These are phyloP conservation scores for Hebeloma cylindrosporum DNA, from an alignment of 768 basidiomycete genomes.

Conservation along the genomic window DNA sequence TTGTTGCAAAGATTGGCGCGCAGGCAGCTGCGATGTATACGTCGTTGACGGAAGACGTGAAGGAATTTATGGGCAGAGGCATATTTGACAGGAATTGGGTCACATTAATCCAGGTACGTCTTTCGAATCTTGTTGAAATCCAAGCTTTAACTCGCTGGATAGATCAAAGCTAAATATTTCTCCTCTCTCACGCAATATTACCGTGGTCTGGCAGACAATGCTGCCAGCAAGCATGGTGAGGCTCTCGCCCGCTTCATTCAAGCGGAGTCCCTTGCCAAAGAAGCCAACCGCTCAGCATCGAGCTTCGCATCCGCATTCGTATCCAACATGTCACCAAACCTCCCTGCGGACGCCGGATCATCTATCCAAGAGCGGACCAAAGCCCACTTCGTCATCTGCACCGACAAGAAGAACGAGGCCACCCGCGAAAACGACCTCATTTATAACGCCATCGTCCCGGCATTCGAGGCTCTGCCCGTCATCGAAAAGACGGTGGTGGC, in stretches of 20 bases:
- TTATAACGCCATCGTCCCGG: conserved; percentile 87
- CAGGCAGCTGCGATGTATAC: conserved; percentile 84
- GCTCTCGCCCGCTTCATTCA: conserved; percentile 76
- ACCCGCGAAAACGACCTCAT: conserved; percentile 94
- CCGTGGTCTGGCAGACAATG: conserved; percentile 74
- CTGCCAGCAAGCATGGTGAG: conserved; percentile 81
- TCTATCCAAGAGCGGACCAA: conserved; percentile 84
- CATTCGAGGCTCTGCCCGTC: conserved; percentile 71
- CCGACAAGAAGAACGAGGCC: conserved; percentile 74
- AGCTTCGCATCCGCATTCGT: conserved; percentile 73
- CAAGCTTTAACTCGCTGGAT: conserved; percentile 6
- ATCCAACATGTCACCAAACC: conserved; percentile 70
- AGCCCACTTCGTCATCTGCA: conserved; percentile 72
- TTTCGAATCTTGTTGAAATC: not conserved
- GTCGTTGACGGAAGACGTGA: conserved; percentile 84
- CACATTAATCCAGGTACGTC: conserved; percentile 71
- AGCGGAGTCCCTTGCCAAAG: conserved; percentile 80
- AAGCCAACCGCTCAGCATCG: conserved; percentile 68
- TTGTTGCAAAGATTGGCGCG: conserved; percentile 82
- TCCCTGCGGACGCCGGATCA: conserved; percentile 83
- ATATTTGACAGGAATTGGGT: conserved; percentile 96
- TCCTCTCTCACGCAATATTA: conserved; percentile 85
- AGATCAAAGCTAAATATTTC: conserved; percentile 94
- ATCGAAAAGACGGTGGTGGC: conserved; percentile 86
- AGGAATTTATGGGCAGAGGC: conserved; percentile 95